phyloP scores from a whole-genome alignment of 139 green algal species.

The Ettlia oleoabundans region DNA sequence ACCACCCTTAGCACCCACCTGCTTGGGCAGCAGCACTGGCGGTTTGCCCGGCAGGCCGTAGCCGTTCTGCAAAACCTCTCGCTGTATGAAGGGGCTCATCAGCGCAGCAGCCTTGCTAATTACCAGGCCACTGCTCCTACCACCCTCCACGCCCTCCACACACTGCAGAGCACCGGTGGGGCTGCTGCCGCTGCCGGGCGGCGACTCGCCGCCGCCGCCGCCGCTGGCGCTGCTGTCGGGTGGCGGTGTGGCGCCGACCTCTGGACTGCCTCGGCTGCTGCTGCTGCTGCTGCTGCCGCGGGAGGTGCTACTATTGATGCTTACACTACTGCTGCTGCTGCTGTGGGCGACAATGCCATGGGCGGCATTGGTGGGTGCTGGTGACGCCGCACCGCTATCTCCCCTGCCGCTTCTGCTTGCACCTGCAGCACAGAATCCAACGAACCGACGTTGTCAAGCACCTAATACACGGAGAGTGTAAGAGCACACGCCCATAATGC shows the following conservation, averaged over 20 bases:
- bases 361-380: too few relatives aligned
- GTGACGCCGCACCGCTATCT: too few relatives aligned
- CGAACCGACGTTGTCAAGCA: too few relatives aligned
- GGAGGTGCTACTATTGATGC: not conserved
- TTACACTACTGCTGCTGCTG: too few relatives aligned
- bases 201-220: not conserved
- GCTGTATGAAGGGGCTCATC: constrained; percentile 59
- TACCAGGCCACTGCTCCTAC: not conserved
- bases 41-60: constrained; percentile 39
- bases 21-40: constrained; percentile 65
- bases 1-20: constrained; percentile 40
- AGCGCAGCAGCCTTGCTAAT: constrained; percentile 38
- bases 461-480: too few relatives aligned
- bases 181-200: not conserved
- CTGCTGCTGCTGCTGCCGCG: not conserved
- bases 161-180: too few relatives aligned
- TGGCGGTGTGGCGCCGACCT: not conserved
- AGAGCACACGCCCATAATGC: too few relatives aligned
- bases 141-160: not conserved
- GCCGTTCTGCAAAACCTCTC: constrained; percentile 56
- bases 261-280: not conserved
- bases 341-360: too few relatives aligned
- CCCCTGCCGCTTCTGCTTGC: too few relatives aligned
- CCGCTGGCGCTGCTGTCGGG: not conserved
- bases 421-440: too few relatives aligned